Conservation (phyloP, 208 protist species). For the Trypanosoma caninum region DNA sequence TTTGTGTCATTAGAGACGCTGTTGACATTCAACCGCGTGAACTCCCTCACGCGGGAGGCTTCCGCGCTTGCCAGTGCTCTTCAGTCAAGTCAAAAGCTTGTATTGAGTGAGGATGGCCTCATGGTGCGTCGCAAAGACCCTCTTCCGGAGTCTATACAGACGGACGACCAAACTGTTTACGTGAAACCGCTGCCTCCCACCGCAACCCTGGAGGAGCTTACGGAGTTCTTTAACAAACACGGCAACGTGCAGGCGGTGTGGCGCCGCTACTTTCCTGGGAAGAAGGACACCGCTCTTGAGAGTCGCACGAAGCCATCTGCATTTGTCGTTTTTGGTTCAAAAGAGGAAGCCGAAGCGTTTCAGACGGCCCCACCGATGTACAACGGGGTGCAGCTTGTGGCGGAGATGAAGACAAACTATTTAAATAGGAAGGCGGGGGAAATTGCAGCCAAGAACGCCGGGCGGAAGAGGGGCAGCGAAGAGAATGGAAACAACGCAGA, state of each 20-base stretch:
- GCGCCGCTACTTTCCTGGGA: slow-evolving; percentile 76
- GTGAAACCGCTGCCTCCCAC: slow-evolving; percentile 76
- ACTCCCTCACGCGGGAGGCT: slow-evolving; percentile 64
- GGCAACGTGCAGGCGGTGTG: slow-evolving; percentile 81
- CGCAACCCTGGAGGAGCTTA: slow-evolving; percentile 76
- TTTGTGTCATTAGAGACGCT: slow-evolving; percentile 74
- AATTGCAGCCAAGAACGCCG: slow-evolving; percentile 57
- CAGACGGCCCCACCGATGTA: slow-evolving; percentile 48
- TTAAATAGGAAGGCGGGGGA: slow-evolving; percentile 69
- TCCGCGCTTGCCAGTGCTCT: slow-evolving; percentile 64
- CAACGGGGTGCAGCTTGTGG: slow-evolving; percentile 64
- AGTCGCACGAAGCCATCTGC: slow-evolving; percentile 75
- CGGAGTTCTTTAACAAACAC: slow-evolving; percentile 63
- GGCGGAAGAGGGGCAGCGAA: slow-evolving; percentile 16
- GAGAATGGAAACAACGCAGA: neutral
- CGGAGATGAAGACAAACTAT: slow-evolving; percentile 80
- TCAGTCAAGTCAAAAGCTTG: slow-evolving; percentile 53
- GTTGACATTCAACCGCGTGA: slow-evolving; percentile 87
- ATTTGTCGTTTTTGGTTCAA: slow-evolving; percentile 78
- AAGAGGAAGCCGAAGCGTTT: slow-evolving; percentile 71
- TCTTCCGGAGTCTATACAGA: slow-evolving; percentile 86
- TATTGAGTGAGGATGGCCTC: slow-evolving; percentile 54
- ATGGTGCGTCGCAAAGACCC: slow-evolving; percentile 72
- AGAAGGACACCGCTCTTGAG: slow-evolving; percentile 53
- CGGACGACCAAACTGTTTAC: slow-evolving; percentile 82